Conservation (phyloP, 2,329 filamentous ascomycete species). For the Trichothecium sympodiale region DNA sequence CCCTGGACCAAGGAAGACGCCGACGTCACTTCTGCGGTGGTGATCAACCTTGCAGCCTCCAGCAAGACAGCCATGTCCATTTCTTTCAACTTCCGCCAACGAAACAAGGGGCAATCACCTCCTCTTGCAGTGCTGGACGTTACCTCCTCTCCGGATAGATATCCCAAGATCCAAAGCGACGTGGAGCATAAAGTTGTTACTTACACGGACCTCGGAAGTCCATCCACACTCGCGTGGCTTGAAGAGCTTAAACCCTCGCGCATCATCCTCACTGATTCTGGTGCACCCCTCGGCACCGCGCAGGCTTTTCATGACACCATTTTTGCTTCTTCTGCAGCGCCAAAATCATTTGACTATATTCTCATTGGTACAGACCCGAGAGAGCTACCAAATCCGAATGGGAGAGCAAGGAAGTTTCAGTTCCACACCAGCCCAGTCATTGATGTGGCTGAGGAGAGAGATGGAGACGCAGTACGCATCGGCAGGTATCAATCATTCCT, state of each 20-base stretch:
- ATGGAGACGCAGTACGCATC: too few species aligned
- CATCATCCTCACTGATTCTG: slow-evolving; percentile 12
- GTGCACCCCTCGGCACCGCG: slow-evolving; percentile 4
- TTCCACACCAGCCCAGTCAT: too few species aligned
- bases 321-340: background rate
- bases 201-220: slow-evolving; percentile 5
- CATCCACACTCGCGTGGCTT: slow-evolving; percentile 8
- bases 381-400: too few species aligned
- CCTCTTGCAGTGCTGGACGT: slow-evolving; percentile 16
- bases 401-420: too few species aligned
- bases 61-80: slow-evolving; percentile 18
- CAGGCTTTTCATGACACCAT: slow-evolving; percentile 4
- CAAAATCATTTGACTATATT: too few species aligned
- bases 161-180: slow-evolving; percentile 2
- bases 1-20: slow-evolving; percentile 18
- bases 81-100: slow-evolving; percentile 13
- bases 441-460: too few species aligned
- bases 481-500: too few species aligned
- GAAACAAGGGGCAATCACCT: slow-evolving; percentile 1
- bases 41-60: slow-evolving; percentile 18
- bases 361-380: too few species aligned
- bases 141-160: slow-evolving; percentile 9
- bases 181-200: slow-evolving; percentile 5
- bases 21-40: slow-evolving; percentile 20
- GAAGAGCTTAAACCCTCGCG: slow-evolving; percentile 4